Percentiles rank a stretch among this genome's conserved stretches.
Conservation (phyloP, 2,329 filamentous ascomycete species). For the Monosporascus sp. region DNA sequence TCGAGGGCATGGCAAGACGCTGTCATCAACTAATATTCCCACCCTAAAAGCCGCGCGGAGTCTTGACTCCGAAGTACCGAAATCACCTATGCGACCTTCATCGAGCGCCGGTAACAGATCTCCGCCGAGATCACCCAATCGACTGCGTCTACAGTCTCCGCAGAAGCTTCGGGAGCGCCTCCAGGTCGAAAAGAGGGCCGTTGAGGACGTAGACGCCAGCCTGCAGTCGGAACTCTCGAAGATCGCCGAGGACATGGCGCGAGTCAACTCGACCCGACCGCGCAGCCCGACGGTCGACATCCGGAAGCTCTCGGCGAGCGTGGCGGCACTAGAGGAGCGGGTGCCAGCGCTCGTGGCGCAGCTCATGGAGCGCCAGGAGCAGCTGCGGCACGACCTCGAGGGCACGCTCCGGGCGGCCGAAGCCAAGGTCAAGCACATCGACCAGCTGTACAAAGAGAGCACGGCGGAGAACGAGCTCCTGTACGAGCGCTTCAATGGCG, state of each 20-base stretch:
- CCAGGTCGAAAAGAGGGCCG: conserved; percentile 71
- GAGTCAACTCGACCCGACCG: conserved; percentile 39
- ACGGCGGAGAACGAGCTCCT: conserved; percentile 89
- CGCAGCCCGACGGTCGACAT: conserved; percentile 37
- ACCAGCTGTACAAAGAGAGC: conserved; percentile 82
- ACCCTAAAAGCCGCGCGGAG: conserved; percentile 41
- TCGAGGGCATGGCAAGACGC: conserved; percentile 40
- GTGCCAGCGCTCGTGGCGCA: conserved; percentile 57
- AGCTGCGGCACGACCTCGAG: conserved; percentile 67
- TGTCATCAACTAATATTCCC: conserved; percentile 51
- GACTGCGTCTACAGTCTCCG: conserved; percentile 63
- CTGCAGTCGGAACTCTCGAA: conserved; percentile 72
- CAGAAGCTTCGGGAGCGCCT: conserved; percentile 80
- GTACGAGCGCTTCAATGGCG: conserved; percentile 89
- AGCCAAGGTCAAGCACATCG: conserved; percentile 72
- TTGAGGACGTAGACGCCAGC: conserved; percentile 63
- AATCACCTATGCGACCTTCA: conserved; percentile 24
- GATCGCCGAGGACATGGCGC: conserved; percentile 75
- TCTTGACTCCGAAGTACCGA: conserved; percentile 20
- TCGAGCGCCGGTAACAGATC: conserved; percentile 31
- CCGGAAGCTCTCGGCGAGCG: conserved; percentile 47
- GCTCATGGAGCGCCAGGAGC: conserved; percentile 54
- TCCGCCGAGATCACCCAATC: conserved; percentile 34
- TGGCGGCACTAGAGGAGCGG: conserved; percentile 63
- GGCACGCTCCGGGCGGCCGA: conserved; percentile 68